Evolutionary conservation across 2,329 filamentous ascomycete genomes (phyloP), one percentile per base, ranked within the genome.

Genomic region (Ophiostoma tasmaniense): DNA sequence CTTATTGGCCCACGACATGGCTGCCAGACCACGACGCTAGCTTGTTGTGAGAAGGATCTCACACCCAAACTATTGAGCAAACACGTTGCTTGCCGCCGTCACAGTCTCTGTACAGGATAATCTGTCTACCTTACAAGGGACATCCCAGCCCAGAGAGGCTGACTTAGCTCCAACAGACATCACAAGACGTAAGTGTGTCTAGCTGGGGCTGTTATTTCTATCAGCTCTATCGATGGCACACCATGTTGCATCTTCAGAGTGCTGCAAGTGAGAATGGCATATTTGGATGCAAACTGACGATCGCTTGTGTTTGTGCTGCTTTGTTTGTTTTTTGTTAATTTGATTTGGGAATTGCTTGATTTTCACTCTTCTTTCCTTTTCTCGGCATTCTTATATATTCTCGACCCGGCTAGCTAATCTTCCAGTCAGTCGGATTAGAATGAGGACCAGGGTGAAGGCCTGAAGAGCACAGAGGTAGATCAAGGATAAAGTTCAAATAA

Each of bases 11-110:
- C 4, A 25, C 8, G n/a, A 1, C 65, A 22, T 30, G 28, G 25
- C 42, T 45, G 22, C 66, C 50, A 42, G 30, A 64, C 25, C 35
- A 66, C 45, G 42, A 50, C 69, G 67, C 69, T 70, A 70, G 42
- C 55, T 22, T 22, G 62, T 68, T 59, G 67, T 33, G 20, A 20
- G 30, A 22, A 64, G 30, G 61, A 61, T 64, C 59, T 37, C 59
- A 30, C 20, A 11, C 52, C 67, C 10, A 39, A 13, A 14, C 37
- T 39, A 39, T 14, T 14, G 37, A 39, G 11, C 67, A 70, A 25
- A 59, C 45, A 35, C 61, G 69, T 66, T 69, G 69, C 67, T 70
- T 70, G 67, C 69, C 69, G 69, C 69, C 69, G 61, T 22, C 22
- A 52, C 8, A 28, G 37, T 13, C 11, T 13, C 11, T 28, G 22